Evolutionary conservation across 257 asterid species (phyloP).

Genomic region (Plectranthus barbatus): DNA sequence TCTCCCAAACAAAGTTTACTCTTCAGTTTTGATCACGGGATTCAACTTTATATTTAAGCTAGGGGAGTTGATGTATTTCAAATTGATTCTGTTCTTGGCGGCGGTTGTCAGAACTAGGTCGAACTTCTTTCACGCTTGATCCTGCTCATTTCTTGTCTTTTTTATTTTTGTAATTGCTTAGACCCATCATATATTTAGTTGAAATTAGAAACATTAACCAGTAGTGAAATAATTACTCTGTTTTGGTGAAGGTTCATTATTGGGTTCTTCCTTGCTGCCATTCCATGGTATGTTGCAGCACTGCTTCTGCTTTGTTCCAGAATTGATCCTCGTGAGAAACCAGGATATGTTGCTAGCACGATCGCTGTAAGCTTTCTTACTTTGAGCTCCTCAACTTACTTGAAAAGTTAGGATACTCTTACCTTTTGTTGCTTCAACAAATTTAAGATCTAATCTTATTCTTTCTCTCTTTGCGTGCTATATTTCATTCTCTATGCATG

Average conservation of each 20-base stretch:
- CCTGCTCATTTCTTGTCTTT: neutral
- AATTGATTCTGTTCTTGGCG: neutral
- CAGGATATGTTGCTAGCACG: constrained; percentile 65
- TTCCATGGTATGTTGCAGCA: constrained; percentile 81
- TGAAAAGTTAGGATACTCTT: neutral
- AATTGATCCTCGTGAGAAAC: constrained; percentile 80
- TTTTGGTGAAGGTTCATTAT: constrained; percentile 51
- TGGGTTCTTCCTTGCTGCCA: constrained; percentile 76
- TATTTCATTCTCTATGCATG: neutral
- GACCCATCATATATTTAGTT: neutral
- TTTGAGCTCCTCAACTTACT: neutral
- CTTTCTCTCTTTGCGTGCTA: neutral
- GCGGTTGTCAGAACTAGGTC: neutral
- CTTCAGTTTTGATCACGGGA: neutral
- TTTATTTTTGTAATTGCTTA: neutral
- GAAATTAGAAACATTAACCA: too few relatives aligned
- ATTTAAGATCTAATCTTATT: neutral
- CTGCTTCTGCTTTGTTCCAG: constrained; percentile 52
- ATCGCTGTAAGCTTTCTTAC: constrained; percentile 59
- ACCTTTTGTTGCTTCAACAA: neutral
- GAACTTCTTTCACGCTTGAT: neutral
- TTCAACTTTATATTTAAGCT: neutral
- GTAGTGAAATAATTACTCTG: neutral
- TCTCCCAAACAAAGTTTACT: neutral
- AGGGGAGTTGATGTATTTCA: neutral